These are phyloP conservation scores for Cryptococcus neoformans DNA, from an alignment of 1,284 basidiomycete species.

Conservation along the genomic window DNA sequence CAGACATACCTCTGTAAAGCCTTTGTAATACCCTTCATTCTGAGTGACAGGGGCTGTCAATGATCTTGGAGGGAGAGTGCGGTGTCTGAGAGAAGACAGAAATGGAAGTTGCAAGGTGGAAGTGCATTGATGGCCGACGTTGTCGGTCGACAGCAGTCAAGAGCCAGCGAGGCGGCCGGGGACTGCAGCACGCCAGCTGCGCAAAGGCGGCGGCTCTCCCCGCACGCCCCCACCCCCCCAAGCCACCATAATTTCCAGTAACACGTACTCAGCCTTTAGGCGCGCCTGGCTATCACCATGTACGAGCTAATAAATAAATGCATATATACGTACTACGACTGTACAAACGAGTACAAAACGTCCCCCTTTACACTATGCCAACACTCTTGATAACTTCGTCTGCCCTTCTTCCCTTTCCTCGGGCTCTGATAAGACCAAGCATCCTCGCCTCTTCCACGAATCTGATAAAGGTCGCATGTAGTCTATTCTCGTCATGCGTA, in stretches of 20 bases:
- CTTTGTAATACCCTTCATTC: slow-evolving; percentile 69
- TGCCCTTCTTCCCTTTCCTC: slow-evolving; percentile 26
- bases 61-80: neutral
- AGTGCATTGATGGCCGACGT: neutral
- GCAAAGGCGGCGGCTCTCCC: no score
- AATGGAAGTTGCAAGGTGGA: neutral
- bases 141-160: neutral
- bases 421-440: slow-evolving; percentile 39
- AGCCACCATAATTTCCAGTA: no score
- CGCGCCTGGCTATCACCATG: no score
- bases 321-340: no score
- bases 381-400: slow-evolving; percentile 44
- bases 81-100: neutral
- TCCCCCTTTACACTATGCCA: slow-evolving; percentile 22
- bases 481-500: slow-evolving; percentile 25
- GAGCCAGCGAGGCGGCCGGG: neutral
- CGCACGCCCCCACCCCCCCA: no score
- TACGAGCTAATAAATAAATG: no score
- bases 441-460: slow-evolving; percentile 45
- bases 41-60: slow-evolving; percentile 3
- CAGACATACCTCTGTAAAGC: slow-evolving; percentile 22
- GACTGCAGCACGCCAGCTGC: neutral
- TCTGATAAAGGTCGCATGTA: slow-evolving; percentile 42
- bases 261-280: no score
- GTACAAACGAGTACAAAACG: no score